Percentiles rank a stretch among this genome's conserved stretches.
Evolutionary conservation across 345 rosid species (phyloP).

Genomic region (Moricandia moricandioides): DNA sequence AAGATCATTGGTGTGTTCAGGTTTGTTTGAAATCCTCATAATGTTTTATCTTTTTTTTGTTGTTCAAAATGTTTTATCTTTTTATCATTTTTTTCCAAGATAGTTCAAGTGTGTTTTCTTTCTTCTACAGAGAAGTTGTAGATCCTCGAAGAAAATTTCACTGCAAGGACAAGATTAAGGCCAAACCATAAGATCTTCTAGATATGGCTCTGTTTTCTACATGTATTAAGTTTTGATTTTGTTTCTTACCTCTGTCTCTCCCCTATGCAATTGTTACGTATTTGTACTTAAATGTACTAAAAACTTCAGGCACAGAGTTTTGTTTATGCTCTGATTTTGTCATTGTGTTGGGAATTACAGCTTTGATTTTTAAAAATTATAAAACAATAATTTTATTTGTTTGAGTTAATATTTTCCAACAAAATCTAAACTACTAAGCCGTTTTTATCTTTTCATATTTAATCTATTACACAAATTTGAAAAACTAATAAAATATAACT

Average conservation of each 20-base stretch:
- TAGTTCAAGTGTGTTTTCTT: neutral
- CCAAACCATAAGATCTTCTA: conserved; percentile 16
- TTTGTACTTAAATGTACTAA: neutral
- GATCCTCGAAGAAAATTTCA: conserved; percentile 69
- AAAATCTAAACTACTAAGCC: neutral
- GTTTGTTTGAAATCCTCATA: conserved; percentile 34
- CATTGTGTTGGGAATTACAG: neutral
- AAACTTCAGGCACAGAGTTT: neutral
- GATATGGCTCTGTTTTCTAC: neutral
- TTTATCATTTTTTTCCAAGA: neutral
- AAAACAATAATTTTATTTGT: neutral
- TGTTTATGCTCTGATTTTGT: conserved; percentile 15
- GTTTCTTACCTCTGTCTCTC: conserved; percentile 6
- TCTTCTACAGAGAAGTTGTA: conserved; percentile 61
- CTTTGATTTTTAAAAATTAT: neutral
- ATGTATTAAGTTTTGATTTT: conserved; percentile 32
- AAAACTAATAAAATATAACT: neutral
- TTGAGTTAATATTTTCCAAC: neutral
- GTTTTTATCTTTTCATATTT: neutral
- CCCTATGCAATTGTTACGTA: neutral
- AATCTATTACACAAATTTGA: neutral
- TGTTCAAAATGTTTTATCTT: neutral
- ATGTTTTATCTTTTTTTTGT: neutral
- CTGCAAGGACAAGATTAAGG: conserved; percentile 36
- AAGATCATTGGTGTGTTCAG: conserved; percentile 72